Evolutionary conservation across 2,329 filamentous ascomycete species (phyloP).

Genomic region (Paecilomyces sp.): DNA sequence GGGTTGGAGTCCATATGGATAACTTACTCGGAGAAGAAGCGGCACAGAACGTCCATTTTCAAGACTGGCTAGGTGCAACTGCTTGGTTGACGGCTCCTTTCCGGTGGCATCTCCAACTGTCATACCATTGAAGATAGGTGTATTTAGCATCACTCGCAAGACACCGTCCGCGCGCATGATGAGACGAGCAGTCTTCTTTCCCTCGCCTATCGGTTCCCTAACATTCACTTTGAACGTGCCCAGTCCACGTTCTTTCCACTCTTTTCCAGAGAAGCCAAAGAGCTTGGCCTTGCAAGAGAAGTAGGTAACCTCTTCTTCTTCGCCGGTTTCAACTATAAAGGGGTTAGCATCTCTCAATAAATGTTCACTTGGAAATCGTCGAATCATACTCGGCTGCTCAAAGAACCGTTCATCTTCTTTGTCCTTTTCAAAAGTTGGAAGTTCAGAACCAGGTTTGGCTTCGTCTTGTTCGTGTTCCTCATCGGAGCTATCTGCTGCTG

Average conservation of each 20-base stretch:
- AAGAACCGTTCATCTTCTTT: slow-evolving; percentile 44
- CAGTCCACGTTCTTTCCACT: slow-evolving; percentile 84
- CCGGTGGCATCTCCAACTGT: slow-evolving; percentile 61
- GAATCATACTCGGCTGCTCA: slow-evolving; percentile 57
- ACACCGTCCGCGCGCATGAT: slow-evolving; percentile 90
- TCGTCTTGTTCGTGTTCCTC: slow-evolving; percentile 47
- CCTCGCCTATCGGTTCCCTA: slow-evolving; percentile 52
- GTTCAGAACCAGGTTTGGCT: slow-evolving; percentile 33
- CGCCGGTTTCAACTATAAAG: slow-evolving; percentile 69
- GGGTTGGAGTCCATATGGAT: neutral
- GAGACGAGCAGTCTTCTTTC: slow-evolving; percentile 55
- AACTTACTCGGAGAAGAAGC: slow-evolving; percentile 50
- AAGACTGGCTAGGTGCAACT: slow-evolving; percentile 56
- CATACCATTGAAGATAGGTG: slow-evolving; percentile 69
- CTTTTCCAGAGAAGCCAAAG: slow-evolving; percentile 66
- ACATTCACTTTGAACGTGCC: slow-evolving; percentile 83
- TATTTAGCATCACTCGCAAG: slow-evolving; percentile 79
- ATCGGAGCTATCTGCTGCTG: slow-evolving; percentile 50
- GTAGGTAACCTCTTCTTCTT: slow-evolving; percentile 71
- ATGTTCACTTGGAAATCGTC: neutral
- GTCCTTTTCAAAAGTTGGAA: slow-evolving; percentile 40
- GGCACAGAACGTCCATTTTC: slow-evolving; percentile 48
- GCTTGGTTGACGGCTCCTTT: slow-evolving; percentile 62
- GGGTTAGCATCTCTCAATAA: slow-evolving; percentile 18
- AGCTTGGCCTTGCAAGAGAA: slow-evolving; percentile 75